A percentile compares a stretch with the other conserved stretches of the same genome.
Conservation (phyloP, 495 filamentous ascomycete genomes). For the Polyplosphaeria fusca region DNA sequence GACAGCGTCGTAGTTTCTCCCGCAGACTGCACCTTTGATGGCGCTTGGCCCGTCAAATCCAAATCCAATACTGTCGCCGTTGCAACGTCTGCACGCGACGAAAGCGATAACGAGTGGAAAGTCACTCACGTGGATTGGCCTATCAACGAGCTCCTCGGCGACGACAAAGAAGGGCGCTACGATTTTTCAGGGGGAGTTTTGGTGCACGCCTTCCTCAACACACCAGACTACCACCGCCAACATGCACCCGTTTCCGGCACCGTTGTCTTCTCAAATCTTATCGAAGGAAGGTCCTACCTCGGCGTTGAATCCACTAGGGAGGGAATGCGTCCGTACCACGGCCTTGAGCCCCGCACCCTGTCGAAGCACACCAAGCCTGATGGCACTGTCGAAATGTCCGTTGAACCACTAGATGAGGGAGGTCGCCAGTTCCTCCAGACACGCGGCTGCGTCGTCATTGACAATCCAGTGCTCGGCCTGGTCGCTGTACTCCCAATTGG, state of each 20-base stretch:
- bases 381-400: background rate
- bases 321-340: background rate
- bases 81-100: background rate
- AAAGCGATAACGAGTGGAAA: background rate
- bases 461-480: background rate
- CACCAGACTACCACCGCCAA: background rate
- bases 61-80: background rate
- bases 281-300: background rate
- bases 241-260: background rate
- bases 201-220: background rate
- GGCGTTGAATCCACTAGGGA: background rate
- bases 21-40: background rate
- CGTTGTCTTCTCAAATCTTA: background rate
- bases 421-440: background rate
- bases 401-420: background rate
- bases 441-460: background rate
- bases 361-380: background rate
- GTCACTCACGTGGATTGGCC: background rate
- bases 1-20: background rate
- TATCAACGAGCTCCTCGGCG: background rate
- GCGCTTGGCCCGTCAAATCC: background rate
- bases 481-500: background rate
- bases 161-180: background rate
- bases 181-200: background rate
- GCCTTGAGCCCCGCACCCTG: background rate